Evolutionary conservation across 176 grass and related monocot genomes (phyloP).

Genomic region (sorghum (Sorghum bicolor)): Sorghum_bicolor_NCBIv3 NC_012877.2:2731001-2731500

Average conservation of each 20-base stretch:
- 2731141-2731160: neutral
- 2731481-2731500: neutral
- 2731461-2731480: neutral
- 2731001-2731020: neutral
- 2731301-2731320: neutral
- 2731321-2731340: neutral
- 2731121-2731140: neutral
- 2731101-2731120: neutral
- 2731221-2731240: no score
- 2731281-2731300: no score
- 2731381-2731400: neutral
- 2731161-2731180: neutral
- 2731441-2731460: neutral
- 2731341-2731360: no score
- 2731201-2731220: no score
- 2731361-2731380: no score
- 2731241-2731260: no score
- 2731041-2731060: neutral
- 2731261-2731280: no score
- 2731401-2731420: no score
- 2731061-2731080: neutral
- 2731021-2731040: neutral
- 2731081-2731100: neutral
- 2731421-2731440: neutral
- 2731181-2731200: no score